Conservation (phyloP, 2,329 filamentous ascomycete species). For the Clarireedia hainanense region DNA sequence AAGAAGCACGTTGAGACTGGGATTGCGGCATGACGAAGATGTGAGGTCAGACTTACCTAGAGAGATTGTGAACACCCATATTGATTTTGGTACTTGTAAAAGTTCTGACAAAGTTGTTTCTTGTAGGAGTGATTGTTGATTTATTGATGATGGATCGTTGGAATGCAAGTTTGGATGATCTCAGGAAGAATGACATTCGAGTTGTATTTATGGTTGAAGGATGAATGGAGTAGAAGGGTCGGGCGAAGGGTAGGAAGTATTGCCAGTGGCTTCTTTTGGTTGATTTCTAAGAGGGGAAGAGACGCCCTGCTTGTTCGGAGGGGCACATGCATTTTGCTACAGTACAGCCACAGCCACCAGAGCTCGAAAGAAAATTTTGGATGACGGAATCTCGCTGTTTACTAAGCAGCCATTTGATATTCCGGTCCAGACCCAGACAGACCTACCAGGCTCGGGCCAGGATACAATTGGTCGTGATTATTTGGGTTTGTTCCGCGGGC, state of each 20-base stretch:
- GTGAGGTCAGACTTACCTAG: slow-evolving; percentile 28
- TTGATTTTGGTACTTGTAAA: not conserved
- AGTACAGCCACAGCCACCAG: too few relatives aligned
- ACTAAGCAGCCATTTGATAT: too few relatives aligned
- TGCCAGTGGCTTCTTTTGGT: not conserved
- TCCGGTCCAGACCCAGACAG: too few relatives aligned
- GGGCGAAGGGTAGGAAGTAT: not conserved
- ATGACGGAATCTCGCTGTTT: too few relatives aligned
- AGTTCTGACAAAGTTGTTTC: not conserved
- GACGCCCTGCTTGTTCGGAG: too few relatives aligned
- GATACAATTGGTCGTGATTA: too few relatives aligned
- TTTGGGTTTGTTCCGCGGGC: too few relatives aligned
- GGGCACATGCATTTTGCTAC: too few relatives aligned
- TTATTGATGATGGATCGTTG: not conserved
- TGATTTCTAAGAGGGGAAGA: not conserved
- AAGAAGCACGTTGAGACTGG: too few relatives aligned
- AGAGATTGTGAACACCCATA: slow-evolving; percentile 39
- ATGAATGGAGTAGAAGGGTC: too few relatives aligned
- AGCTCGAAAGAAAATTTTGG: not conserved
- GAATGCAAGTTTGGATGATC: not conserved
- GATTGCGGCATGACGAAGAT: not conserved
- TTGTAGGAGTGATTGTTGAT: not conserved
- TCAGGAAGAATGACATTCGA: not conserved
- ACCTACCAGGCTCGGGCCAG: too few relatives aligned
- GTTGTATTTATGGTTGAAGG: not conserved